These are phyloP conservation scores for Botrytis fabae DNA, from an alignment of 2,329 filamentous ascomycete species.

Conservation along the genomic window DNA sequence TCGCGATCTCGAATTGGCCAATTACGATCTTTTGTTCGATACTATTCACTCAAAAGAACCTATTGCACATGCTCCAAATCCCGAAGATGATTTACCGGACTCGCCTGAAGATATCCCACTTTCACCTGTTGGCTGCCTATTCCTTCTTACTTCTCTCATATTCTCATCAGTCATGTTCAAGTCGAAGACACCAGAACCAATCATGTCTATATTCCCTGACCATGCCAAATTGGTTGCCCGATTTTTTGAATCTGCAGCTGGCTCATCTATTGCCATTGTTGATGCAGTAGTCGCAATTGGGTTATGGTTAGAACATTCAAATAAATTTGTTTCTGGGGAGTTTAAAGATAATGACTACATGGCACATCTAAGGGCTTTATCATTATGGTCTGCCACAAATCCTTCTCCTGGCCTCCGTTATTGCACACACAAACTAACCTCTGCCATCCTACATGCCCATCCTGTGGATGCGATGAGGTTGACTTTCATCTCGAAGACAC, in stretches of 20 bases:
- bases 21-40: conserved; percentile 47
- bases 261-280: conserved; percentile 50
- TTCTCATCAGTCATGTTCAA: conserved; percentile 63
- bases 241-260: conserved; percentile 54
- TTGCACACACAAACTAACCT: conserved; percentile 42
- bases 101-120: conserved; percentile 55
- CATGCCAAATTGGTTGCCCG: conserved; percentile 55
- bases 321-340: conserved; percentile 45
- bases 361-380: conserved; percentile 56
- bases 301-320: conserved; percentile 56
- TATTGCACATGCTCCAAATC: conserved; percentile 42
- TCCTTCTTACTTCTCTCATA: conserved; percentile 61
- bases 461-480: conserved; percentile 60
- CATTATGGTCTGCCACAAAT: conserved; percentile 42
- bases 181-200: conserved; percentile 53
- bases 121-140: conserved; percentile 59
- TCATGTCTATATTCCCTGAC: conserved; percentile 60
- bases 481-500: conserved; percentile 62
- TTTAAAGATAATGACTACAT: conserved; percentile 50
- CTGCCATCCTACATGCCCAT: conserved; percentile 51
- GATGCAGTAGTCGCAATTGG: conserved; percentile 62
- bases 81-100: conserved; percentile 50
- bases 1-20: conserved; percentile 56
- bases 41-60: conserved; percentile 49
- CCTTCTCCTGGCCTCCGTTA: conserved; percentile 44